Evolutionary conservation across 805 yeast species (phyloP).

Genomic region (Saccharomycopsis oosterbeekiorum): DNA sequence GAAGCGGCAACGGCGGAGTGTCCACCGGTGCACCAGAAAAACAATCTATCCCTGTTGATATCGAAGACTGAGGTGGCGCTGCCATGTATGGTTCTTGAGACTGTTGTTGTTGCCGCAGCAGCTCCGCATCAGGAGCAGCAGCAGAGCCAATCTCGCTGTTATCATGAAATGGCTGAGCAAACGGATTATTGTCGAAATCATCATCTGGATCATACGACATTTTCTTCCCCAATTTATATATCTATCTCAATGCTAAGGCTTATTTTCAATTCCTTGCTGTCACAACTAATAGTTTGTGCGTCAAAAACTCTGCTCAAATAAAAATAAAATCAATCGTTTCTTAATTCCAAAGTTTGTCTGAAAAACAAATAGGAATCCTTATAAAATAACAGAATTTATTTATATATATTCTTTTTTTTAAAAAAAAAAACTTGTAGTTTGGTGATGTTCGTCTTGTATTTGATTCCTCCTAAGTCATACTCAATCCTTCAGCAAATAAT

Average conservation of each 20-base stretch:
- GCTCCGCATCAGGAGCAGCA: background rate
- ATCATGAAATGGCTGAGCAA: conserved; percentile 36
- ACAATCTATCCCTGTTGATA: background rate
- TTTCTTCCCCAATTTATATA: conserved; percentile 5
- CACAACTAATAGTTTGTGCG: too few species aligned
- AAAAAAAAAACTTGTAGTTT: too few species aligned
- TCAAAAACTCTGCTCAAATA: too few species aligned
- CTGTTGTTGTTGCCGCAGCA: background rate
- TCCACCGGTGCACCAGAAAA: background rate
- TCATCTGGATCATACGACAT: conserved; percentile 37
- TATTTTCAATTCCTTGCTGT: background rate
- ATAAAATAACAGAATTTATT: too few species aligned
- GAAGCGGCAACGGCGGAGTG: background rate
- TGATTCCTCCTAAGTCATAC: background rate
- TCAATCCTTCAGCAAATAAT: too few species aligned
- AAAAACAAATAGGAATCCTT: too few species aligned
- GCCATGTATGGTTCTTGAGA: background rate
- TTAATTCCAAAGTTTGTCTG: too few species aligned
- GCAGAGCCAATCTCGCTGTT: conserved; percentile 11
- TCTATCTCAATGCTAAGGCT: too few species aligned
- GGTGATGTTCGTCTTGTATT: background rate
- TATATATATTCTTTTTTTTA: too few species aligned
- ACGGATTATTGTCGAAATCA: conserved; percentile 53
- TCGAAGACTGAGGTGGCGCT: background rate
- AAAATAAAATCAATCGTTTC: background rate